Conservation (phyloP, 208 protist genomes). For the Leishmania amazonensis region DNA sequence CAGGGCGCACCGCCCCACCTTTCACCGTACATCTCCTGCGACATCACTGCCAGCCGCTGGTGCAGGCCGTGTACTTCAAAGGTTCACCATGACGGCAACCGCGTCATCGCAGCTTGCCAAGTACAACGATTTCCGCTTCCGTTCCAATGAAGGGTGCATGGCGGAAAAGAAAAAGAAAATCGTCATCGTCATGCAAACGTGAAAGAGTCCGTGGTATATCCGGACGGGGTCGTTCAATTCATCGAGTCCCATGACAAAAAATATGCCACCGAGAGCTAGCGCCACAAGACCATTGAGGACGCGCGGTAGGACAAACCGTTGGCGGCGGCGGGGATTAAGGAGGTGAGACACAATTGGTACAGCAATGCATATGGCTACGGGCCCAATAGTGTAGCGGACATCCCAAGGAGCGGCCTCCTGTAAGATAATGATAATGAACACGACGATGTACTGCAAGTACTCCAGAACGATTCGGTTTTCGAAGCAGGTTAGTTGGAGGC, state of each 20-base stretch:
- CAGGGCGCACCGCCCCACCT: background rate
- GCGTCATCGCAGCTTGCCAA: conserved; percentile 17
- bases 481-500: conserved; percentile 42
- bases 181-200: conserved; percentile 48
- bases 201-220: conserved; percentile 79
- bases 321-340: conserved; percentile 25
- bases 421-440: conserved; percentile 53
- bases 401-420: conserved; percentile 76
- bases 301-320: conserved; percentile 11
- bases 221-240: conserved; percentile 59
- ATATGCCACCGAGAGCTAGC: conserved; percentile 32
- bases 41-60: background rate
- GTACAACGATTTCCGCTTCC: conserved; percentile 7
- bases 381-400: conserved; percentile 47
- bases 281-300: conserved; percentile 30
- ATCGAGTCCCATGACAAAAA: conserved; percentile 66
- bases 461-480: conserved; percentile 33
- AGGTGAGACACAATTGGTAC: conserved; percentile 44
- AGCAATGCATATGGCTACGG: conserved; percentile 37
- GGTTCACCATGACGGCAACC: conserved; percentile 12
- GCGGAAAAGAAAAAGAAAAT: conserved; percentile 53
- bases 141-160: conserved; percentile 14
- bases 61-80: background rate
- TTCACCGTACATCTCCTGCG: background rate
- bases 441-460: conserved; percentile 39